These are phyloP conservation scores for Nigrospora osmanthi DNA, from an alignment of 2,329 filamentous ascomycete species.

Conservation along the genomic window DNA sequence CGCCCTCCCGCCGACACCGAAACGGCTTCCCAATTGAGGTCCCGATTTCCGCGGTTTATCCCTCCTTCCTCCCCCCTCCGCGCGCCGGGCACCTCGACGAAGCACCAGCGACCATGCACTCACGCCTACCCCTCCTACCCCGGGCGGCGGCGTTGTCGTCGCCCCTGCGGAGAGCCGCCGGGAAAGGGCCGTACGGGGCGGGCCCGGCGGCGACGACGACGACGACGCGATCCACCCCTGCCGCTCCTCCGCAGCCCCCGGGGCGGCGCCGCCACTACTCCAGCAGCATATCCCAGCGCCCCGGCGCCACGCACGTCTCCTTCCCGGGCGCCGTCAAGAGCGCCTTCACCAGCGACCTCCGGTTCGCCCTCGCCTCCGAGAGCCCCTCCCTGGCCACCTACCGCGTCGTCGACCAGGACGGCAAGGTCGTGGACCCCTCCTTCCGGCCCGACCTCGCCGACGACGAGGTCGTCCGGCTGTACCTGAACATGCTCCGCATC, in stretches of 20 bases:
- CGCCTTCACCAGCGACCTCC: constrained; percentile 75
- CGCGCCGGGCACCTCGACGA: too few relatives aligned
- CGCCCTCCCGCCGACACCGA: not conserved
- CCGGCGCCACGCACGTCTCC: constrained; percentile 48
- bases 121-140: not conserved
- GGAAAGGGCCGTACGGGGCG: constrained; percentile 1
- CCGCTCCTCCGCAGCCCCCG: not conserved
- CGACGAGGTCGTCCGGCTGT: constrained; percentile 49
- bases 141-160: not conserved
- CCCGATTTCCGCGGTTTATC: too few relatives aligned
- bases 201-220: too few relatives aligned
- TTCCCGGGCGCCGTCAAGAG: constrained; percentile 96
- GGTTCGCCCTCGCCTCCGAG: constrained; percentile 67
- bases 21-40: too few relatives aligned
- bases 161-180: constrained; percentile 2
- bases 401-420: constrained; percentile 84
- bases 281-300: constrained; percentile 47
- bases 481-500: constrained; percentile 58
- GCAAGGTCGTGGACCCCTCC: constrained; percentile 67
- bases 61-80: not conserved
- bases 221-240: not conserved
- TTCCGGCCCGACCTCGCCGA: constrained; percentile 64
- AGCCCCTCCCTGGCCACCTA: constrained; percentile 80
- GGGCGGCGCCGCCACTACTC: constrained; percentile 16
- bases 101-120: not conserved